Percentiles rank a stretch among this genome's conserved stretches.
phyloP scores from a whole-genome alignment of 495 filamentous ascomycete genomes.

The Xylaria acuta region DNA sequence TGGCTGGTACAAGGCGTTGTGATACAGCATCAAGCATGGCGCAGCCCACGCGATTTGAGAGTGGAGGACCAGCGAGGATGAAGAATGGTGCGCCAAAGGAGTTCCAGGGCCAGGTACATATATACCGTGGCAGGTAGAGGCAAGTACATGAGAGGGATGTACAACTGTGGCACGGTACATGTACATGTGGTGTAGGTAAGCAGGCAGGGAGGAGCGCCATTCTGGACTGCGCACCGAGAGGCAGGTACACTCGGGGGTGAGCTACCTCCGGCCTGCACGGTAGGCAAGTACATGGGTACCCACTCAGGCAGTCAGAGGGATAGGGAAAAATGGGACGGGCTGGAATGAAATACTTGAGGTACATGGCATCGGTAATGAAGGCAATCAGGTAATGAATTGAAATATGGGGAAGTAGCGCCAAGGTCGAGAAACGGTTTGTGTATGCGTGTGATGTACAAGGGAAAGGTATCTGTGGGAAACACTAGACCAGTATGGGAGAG shows the following conservation, averaged over 20 bases:
- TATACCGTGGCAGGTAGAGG: slow-evolving; percentile 2
- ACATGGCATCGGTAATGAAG: neutral
- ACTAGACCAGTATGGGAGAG: neutral
- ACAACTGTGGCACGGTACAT: slow-evolving; percentile 19
- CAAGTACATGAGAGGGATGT: slow-evolving; percentile 11
- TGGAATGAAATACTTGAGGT: neutral
- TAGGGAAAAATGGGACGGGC: neutral
- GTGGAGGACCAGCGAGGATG: slow-evolving; percentile 19
- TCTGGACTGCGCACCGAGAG: slow-evolving; percentile 24
- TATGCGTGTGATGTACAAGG: slow-evolving; percentile 15
- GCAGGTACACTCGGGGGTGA: slow-evolving; percentile 23
- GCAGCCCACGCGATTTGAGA: slow-evolving; percentile 29
- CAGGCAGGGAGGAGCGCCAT: slow-evolving; percentile 21
- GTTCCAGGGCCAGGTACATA: slow-evolving; percentile 18
- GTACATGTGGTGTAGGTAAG: slow-evolving; percentile 23
- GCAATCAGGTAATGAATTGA: slow-evolving; percentile 8
- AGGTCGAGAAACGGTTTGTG: slow-evolving; percentile 19
- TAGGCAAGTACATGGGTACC: slow-evolving; percentile 19
- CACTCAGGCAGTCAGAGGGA: slow-evolving; percentile 13
- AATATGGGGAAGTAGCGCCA: slow-evolving; percentile 25
- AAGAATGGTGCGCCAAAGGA: slow-evolving; percentile 15
- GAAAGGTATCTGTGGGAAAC: neutral
- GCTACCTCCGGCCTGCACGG: slow-evolving; percentile 15
- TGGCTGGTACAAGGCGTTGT: slow-evolving; percentile 28
- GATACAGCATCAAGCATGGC: slow-evolving; percentile 27